phyloP scores from a whole-genome alignment of 208 protist genomes.

The Crithidia sp. region DNA sequence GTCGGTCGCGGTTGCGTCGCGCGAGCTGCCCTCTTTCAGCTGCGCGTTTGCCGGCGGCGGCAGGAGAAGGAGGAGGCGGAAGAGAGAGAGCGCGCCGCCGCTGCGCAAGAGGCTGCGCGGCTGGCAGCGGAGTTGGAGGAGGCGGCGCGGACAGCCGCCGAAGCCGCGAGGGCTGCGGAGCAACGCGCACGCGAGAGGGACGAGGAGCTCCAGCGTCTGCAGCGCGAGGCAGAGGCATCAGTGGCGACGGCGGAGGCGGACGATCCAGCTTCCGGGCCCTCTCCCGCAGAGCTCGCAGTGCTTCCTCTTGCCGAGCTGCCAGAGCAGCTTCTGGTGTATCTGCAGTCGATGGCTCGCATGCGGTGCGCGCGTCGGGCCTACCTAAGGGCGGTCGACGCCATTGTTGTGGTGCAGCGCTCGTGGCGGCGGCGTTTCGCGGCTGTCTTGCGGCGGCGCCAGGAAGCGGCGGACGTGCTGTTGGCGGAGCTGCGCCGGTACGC shows the following conservation, averaged over 20 bases:
- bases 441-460: neutral
- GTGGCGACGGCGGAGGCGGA: neutral
- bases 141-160: neutral
- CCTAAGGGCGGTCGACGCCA: neutral
- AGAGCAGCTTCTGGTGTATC: constrained; percentile 14
- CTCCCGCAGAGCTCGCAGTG: neutral
- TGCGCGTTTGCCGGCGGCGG: neutral
- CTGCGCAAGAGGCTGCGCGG: neutral
- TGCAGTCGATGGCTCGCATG: constrained; percentile 21
- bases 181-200: neutral
- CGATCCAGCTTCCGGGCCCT: neutral
- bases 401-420: constrained; percentile 9
- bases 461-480: constrained; percentile 22
- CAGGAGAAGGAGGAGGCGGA: neutral
- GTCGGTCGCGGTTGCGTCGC: constrained; percentile 24
- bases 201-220: neutral
- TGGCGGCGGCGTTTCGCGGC: constrained; percentile 16
- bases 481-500: constrained; percentile 14
- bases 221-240: neutral
- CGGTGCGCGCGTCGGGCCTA: constrained; percentile 11
- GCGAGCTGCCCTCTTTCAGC: neutral
- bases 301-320: constrained; percentile 7
- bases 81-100: neutral
- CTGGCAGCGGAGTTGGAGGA: neutral
- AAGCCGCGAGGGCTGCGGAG: neutral